A percentile compares a stretch with the other conserved stretches of the same genome.
Conservation (phyloP, 352 stramenopile genomes). For the Saprolegnia diclina region DNA sequence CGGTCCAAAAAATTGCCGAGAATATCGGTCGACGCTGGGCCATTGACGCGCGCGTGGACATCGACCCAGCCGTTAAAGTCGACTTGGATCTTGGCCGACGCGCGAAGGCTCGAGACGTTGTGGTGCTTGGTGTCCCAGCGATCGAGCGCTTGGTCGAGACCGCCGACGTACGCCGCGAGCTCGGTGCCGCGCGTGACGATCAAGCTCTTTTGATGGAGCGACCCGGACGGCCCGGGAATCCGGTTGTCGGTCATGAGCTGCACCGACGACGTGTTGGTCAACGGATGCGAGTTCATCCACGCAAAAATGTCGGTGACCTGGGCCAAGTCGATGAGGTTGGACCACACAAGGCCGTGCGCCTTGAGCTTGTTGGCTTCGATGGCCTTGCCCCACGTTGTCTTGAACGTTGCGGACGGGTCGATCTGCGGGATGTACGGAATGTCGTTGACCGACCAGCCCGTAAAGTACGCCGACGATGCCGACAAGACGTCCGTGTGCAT, state of each 20-base stretch:
- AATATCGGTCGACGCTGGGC: conserved; percentile 44
- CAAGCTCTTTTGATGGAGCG: conserved; percentile 70
- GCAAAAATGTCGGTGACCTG: conserved; percentile 26
- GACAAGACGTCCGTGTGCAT: conserved; percentile 21
- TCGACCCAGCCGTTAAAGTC: conserved; percentile 59
- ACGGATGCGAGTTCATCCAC: conserved; percentile 7
- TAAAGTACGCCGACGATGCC: conserved; percentile 25
- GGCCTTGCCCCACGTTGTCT: conserved; percentile 26
- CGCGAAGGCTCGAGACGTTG: conserved; percentile 41
- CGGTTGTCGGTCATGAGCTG: conserved; percentile 51
- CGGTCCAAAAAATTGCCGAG: conserved; percentile 45
- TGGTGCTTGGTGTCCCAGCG: conserved; percentile 58
- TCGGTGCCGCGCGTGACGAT: conserved; percentile 33
- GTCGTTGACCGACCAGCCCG: conserved; percentile 31
- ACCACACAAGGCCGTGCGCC: background rate
- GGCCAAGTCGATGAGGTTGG: conserved; percentile 12
- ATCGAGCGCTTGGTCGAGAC: conserved; percentile 50
- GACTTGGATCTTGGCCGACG: conserved; percentile 30
- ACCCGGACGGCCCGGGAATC: conserved; percentile 47
- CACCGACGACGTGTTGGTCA: background rate
- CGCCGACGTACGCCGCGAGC: conserved; percentile 38
- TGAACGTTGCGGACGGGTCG: background rate
- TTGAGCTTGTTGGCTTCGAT: conserved; percentile 8
- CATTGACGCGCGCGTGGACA: conserved; percentile 39
- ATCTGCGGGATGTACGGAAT: conserved; percentile 30